Conservation (phyloP, 805 yeast species). For the Saturnispora bothae region DNA sequence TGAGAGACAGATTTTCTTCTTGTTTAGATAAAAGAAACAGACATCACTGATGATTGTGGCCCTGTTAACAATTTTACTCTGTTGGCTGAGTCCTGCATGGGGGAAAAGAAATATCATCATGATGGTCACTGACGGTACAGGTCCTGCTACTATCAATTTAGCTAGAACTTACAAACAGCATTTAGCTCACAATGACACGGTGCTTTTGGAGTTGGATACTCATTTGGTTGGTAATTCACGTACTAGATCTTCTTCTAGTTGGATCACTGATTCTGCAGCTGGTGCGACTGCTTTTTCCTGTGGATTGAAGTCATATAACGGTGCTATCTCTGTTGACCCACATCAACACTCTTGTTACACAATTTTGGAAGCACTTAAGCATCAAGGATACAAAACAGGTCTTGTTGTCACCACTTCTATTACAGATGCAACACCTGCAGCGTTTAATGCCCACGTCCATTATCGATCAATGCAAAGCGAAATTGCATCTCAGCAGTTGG, state of each 20-base stretch:
- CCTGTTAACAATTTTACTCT: background rate
- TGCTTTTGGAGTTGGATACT: slow-evolving; percentile 47
- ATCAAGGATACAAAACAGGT: slow-evolving; percentile 75
- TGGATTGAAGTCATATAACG: slow-evolving; percentile 74
- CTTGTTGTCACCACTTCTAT: slow-evolving; percentile 85
- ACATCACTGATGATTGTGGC: slow-evolving; percentile 16
- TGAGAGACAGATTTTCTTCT: too few species aligned
- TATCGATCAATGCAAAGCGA: slow-evolving; percentile 69
- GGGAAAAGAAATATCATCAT: slow-evolving; percentile 67
- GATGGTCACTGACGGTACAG: slow-evolving; percentile 94
- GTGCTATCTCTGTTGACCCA: slow-evolving; percentile 82
- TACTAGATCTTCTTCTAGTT: slow-evolving; percentile 66
- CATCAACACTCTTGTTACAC: slow-evolving; percentile 74
- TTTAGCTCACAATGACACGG: slow-evolving; percentile 40
- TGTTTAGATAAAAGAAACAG: too few species aligned
- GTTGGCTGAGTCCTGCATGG: background rate
- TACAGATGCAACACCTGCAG: slow-evolving; percentile 94
- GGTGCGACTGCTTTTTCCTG: slow-evolving; percentile 94
- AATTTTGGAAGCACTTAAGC: slow-evolving; percentile 75
- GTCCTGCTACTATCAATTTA: slow-evolving; percentile 75
- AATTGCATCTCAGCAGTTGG: slow-evolving; percentile 82
- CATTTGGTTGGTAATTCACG: slow-evolving; percentile 75
- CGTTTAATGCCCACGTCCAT: slow-evolving; percentile 73
- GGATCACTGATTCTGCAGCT: slow-evolving; percentile 92
- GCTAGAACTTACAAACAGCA: slow-evolving; percentile 67